phyloP scores from a whole-genome alignment of 495 filamentous ascomycete genomes.

The Hypomontagnella submonticulosa region DNA sequence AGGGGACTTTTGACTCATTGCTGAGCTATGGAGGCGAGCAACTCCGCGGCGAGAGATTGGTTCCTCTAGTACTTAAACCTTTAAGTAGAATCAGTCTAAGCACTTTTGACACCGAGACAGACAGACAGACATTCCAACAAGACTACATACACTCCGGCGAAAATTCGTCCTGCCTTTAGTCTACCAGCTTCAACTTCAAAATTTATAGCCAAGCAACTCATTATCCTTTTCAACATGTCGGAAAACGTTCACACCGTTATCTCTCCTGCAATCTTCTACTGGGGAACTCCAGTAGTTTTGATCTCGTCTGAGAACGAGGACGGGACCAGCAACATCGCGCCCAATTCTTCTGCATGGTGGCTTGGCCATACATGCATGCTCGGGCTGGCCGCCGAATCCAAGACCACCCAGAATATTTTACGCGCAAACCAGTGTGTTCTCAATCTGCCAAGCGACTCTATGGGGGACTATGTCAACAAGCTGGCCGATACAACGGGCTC shows the following conservation, averaged over 20 bases:
- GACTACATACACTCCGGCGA: neutral
- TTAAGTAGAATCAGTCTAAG: constrained; percentile 8
- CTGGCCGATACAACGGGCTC: constrained; percentile 56
- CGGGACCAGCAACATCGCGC: constrained; percentile 54
- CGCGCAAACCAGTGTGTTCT: constrained; percentile 59
- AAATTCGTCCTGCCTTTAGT: neutral
- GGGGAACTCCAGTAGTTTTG: constrained; percentile 59
- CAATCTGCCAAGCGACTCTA: constrained; percentile 55
- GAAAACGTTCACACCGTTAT: constrained; percentile 49
- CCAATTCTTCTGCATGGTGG: constrained; percentile 62
- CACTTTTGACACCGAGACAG: constrained; percentile 5
- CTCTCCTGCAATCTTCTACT: constrained; percentile 59
- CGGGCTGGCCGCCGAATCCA: constrained; percentile 51
- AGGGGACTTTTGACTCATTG: constrained; percentile 19
- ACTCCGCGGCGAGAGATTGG: constrained; percentile 29
- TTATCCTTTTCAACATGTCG: constrained; percentile 25
- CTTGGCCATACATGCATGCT: constrained; percentile 58
- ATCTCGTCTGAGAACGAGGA: constrained; percentile 58
- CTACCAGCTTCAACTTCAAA: constrained; percentile 8
- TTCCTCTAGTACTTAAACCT: constrained; percentile 27
- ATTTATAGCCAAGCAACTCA: neutral
- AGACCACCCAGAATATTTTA: constrained; percentile 56
- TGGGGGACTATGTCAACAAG: constrained; percentile 52
- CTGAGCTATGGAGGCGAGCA: constrained; percentile 22
- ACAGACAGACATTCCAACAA: constrained; percentile 18